Conservation (phyloP, 1,284 basidiomycete genomes). For the Mycena sp. region DNA sequence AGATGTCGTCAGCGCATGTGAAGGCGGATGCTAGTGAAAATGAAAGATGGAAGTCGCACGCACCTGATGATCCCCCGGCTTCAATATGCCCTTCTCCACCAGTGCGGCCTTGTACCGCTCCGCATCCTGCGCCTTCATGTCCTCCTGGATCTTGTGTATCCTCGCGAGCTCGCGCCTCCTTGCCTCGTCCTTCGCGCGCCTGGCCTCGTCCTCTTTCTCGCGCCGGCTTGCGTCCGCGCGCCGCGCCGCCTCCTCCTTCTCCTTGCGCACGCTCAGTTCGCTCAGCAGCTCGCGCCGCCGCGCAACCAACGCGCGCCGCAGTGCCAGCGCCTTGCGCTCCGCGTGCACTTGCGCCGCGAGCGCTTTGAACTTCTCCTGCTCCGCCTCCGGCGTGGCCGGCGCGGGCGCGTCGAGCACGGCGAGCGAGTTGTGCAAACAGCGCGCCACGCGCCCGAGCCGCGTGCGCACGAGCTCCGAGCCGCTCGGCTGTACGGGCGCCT, state of each 20-base stretch:
- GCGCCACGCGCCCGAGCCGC: slow-evolving; percentile 81
- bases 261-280: slow-evolving; percentile 87
- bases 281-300: slow-evolving; percentile 89
- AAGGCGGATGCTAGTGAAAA: background rate
- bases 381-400: slow-evolving; percentile 59
- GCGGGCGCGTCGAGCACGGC: slow-evolving; percentile 52
- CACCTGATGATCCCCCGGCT: slow-evolving; percentile 77
- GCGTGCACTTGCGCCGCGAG: slow-evolving; percentile 69
- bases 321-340: slow-evolving; percentile 80
- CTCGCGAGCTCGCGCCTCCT: slow-evolving; percentile 11
- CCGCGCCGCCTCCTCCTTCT: slow-evolving; percentile 89
- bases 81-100: slow-evolving; percentile 87
- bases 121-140: slow-evolving; percentile 91
- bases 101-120: slow-evolving; percentile 90
- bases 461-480: slow-evolving; percentile 77
- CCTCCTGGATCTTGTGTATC: slow-evolving; percentile 63
- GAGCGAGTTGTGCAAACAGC: slow-evolving; percentile 78
- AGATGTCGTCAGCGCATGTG: slow-evolving; percentile 2
- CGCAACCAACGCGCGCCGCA: slow-evolving; percentile 86
- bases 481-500: slow-evolving; percentile 71
- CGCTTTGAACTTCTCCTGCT: slow-evolving; percentile 60
- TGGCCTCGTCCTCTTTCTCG: slow-evolving; percentile 81
- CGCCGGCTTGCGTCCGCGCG: slow-evolving; percentile 77
- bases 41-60: slow-evolving; percentile 36
- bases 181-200: slow-evolving; percentile 71